Evolutionary conservation across 2,329 filamentous ascomycete genomes (phyloP), one percentile per base, ranked within the genome.

Genomic region (Beauveria scarabaeidicola): DNA sequence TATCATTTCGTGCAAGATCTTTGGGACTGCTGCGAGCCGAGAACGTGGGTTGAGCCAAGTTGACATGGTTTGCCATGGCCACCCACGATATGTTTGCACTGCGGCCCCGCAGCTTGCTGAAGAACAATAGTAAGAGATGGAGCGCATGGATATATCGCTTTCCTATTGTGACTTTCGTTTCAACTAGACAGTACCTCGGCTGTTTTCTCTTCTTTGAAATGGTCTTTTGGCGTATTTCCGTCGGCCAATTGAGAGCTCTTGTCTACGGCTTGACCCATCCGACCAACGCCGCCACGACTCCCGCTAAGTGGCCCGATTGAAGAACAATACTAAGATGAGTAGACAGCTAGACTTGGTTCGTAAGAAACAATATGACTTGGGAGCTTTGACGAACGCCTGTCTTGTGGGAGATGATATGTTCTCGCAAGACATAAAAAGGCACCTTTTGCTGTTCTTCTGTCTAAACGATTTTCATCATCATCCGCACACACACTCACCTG

Each of bases 241-340:
- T 48, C 5, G 10, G 15, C 53, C 53, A 56, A 56, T 56, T 9
- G 29, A 38, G 17, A 19, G 15, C 21, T 13, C 3, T 27, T 9
- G 8, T n/a, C 21, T 29, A 23, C 21, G 21, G 9, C 19, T 41
- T n/a, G 44, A 40, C 29, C 29, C 51, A 29, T 44, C 57, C 23
- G 51, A 32, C 40, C 23, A 52, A 66, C 50, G 67, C 32, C 9
- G 53, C 21, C 38, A 58, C 55, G 58, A 64, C 46, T 40, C 55
- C 17, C 10, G 62, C 52, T 54, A 36, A 10, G 38, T 38, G 19
- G 9, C 25, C n/a, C 38, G 47, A 56, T 23, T 13, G 36, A 23
- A 63, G 63, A 66, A 69, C 65, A 62, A 68, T 69, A 65, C 61
- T 60, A 65, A 62, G 62, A 52, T 62, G 66, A 66, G 66, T 72